Conservation (phyloP, 1,284 basidiomycete species). For the Omphalotus olearius region DNA sequence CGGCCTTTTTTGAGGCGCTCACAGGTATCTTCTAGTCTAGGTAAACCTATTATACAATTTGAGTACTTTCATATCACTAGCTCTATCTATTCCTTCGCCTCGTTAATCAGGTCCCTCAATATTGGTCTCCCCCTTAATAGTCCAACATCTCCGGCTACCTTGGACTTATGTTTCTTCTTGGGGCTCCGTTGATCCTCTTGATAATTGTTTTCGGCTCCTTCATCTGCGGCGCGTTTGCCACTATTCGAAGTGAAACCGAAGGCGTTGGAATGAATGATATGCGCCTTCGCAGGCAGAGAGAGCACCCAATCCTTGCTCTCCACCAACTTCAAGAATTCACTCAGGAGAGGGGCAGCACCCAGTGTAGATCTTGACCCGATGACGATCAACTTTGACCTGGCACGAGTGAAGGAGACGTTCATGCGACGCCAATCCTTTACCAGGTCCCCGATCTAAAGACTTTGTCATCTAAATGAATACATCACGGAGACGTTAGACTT, state of each 20-base stretch:
- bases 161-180: not conserved
- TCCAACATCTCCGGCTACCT: slow-evolving; percentile 5
- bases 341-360: slow-evolving; percentile 52
- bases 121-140: slow-evolving; percentile 7
- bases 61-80: not conserved
- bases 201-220: slow-evolving; percentile 1
- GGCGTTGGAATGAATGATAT: slow-evolving; percentile 39
- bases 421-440: slow-evolving; percentile 93
- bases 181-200: not conserved
- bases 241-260: not conserved
- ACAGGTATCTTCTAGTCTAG: too few species aligned
- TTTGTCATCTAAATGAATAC: slow-evolving; percentile 3
- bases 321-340: slow-evolving; percentile 75
- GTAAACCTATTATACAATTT: too few species aligned
- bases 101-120: slow-evolving; percentile 10
- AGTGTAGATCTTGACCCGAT: slow-evolving; percentile 83
- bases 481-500: slow-evolving; percentile 22
- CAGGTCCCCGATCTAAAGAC: slow-evolving; percentile 77
- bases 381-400: slow-evolving; percentile 85
- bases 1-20: too few species aligned
- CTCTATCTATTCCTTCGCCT: not conserved
- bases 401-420: slow-evolving; percentile 96
- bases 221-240: not conserved
- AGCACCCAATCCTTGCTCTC: slow-evolving; percentile 68
- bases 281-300: slow-evolving; percentile 48